These are phyloP conservation scores for Fusarium sp. DNA, from an alignment of 2,329 filamentous ascomycete genomes.

Conservation along the genomic window DNA sequence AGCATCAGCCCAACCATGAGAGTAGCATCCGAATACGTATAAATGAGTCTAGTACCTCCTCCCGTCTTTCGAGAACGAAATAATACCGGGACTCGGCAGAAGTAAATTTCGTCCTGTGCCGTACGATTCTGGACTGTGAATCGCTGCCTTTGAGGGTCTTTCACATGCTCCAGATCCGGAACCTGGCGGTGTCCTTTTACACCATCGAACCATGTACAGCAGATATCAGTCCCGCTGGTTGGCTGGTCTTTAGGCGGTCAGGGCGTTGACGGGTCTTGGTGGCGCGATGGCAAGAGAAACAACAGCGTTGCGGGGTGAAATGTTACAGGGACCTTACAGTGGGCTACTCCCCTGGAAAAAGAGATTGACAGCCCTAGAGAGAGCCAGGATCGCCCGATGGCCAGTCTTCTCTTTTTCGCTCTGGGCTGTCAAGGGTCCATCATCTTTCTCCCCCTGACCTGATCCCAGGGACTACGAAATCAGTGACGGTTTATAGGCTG, in stretches of 20 bases:
- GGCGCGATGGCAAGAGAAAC: constrained; percentile 34
- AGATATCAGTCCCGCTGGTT: constrained; percentile 30
- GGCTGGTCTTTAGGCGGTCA: constrained; percentile 39
- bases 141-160: constrained; percentile 10
- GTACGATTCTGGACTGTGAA: constrained; percentile 35
- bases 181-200: constrained; percentile 39
- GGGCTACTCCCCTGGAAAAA: constrained; percentile 15
- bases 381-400: constrained; percentile 24
- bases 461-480: constrained; percentile 21
- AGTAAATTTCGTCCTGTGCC: constrained; percentile 27
- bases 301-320: constrained; percentile 36
- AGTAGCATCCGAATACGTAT: constrained; percentile 23
- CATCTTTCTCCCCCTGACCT: constrained; percentile 20
- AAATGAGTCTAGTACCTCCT: background rate
- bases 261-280: constrained; percentile 32
- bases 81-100: constrained; percentile 38
- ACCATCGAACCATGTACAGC: constrained; percentile 42
- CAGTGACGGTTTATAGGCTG: constrained; percentile 39
- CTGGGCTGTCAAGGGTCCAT: constrained; percentile 19
- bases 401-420: background rate
- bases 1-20: constrained; percentile 13
- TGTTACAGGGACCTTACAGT: constrained; percentile 38
- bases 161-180: constrained; percentile 44
- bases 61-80: constrained; percentile 32
- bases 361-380: constrained; percentile 24